A percentile compares a stretch with the other conserved stretches of the same genome.
These are phyloP conservation scores for Pseudonitzschia pungens DNA, from an alignment of 108 stramenopile genomes.

Conservation along the genomic window DNA sequence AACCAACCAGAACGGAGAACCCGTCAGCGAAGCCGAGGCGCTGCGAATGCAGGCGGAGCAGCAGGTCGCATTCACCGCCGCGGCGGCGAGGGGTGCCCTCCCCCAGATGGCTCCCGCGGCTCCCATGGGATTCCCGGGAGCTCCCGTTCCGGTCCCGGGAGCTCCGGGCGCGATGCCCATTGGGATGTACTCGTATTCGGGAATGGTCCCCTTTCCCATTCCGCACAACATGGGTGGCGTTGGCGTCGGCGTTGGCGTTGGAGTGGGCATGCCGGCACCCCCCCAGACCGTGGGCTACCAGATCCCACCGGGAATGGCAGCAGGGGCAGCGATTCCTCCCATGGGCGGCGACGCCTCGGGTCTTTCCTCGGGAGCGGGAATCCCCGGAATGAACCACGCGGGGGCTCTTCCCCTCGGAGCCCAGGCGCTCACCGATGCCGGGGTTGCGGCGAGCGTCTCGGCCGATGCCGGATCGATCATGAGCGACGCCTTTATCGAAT, in stretches of 20 bases:
- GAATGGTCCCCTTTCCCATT: neutral
- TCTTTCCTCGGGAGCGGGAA: no score
- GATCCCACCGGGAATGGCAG: no score
- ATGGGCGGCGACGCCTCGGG: no score
- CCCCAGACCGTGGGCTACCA: no score
- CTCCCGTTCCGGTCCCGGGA: no score
- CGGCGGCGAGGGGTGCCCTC: neutral
- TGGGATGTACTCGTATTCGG: neutral
- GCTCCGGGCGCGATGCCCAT: no score
- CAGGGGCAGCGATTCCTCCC: no score
- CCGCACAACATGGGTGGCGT: neutral
- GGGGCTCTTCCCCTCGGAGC: neutral
- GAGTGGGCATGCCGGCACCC: neutral
- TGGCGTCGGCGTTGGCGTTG: neutral
- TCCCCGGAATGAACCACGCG: neutral
- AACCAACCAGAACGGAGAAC: constrained; percentile 8
- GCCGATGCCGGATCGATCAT: neutral
- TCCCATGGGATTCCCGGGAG: neutral
- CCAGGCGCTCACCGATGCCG: neutral
- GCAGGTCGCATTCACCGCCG: neutral
- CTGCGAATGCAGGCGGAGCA: neutral
- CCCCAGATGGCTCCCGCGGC: neutral
- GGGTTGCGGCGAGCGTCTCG: neutral
- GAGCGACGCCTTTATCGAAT: constrained; percentile 10
- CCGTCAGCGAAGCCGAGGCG: neutral